Percentiles rank a stretch among this genome's conserved stretches.
Conservation (phyloP, 2,329 filamentous ascomycete species). For the Pseudocercospora crystallina region DNA sequence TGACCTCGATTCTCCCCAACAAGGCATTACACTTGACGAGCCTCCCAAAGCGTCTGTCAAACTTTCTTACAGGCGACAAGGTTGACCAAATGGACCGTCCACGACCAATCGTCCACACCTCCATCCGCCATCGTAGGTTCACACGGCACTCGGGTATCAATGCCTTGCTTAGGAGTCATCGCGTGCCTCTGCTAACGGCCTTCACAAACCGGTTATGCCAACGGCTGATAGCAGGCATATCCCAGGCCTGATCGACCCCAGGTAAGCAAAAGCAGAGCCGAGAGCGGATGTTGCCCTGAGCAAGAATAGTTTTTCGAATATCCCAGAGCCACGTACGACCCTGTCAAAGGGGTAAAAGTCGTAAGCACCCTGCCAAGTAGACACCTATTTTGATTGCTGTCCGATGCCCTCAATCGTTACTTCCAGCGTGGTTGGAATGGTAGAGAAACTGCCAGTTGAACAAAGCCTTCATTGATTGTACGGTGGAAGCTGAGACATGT, state of each 20-base stretch:
- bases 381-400: too few relatives aligned
- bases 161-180: constrained; percentile 9
- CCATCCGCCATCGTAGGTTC: neutral
- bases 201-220: constrained; percentile 10
- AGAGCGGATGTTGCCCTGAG: constrained; percentile 7
- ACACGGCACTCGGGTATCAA: constrained; percentile 2
- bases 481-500: too few relatives aligned
- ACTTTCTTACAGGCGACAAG: neutral
- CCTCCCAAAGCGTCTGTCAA: neutral
- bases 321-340: constrained; percentile 12
- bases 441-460: too few relatives aligned
- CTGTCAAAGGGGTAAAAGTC: constrained; percentile 5
- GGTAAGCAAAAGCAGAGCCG: neutral
- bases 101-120: constrained; percentile 6
- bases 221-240: constrained; percentile 7
- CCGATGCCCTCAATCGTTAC: too few relatives aligned
- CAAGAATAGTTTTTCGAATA: constrained; percentile 16
- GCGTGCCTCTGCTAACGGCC: constrained; percentile 7
- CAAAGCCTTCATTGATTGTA: too few relatives aligned
- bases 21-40: too few relatives aligned
- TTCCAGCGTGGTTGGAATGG: too few relatives aligned
- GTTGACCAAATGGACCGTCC: neutral
- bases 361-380: neutral
- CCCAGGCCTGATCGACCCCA: neutral
- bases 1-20: too few relatives aligned